Percentiles rank a stretch among this genome's conserved stretches.
Evolutionary conservation across 352 stramenopile species (phyloP).

Genomic region (Peronospora belbahrii): DNA sequence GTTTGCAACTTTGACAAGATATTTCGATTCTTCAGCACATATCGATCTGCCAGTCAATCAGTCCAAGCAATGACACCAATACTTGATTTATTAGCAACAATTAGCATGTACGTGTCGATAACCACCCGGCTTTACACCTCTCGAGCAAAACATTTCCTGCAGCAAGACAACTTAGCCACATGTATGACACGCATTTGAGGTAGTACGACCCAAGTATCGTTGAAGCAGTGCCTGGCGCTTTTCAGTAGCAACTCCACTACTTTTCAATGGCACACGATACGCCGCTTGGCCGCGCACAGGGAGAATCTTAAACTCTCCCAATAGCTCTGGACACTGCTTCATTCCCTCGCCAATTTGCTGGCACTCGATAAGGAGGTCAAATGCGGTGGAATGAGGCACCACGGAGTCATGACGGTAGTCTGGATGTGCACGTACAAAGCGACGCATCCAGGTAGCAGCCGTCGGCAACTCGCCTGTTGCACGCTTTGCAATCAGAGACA

Average conservation of each 20-base stretch:
- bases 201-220: slow-evolving; percentile 29
- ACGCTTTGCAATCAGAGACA: slow-evolving; percentile 91
- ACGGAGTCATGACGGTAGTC: slow-evolving; percentile 94
- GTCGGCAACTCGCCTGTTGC: slow-evolving; percentile 94
- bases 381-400: slow-evolving; percentile 72
- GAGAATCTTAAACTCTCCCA: slow-evolving; percentile 90
- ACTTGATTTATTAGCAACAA: no score
- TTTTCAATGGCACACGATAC: slow-evolving; percentile 92
- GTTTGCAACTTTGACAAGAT: no score
- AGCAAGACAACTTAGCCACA: slow-evolving; percentile 19
- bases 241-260: slow-evolving; percentile 60
- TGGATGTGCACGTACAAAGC: slow-evolving; percentile 91
- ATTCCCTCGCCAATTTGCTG: slow-evolving; percentile 93
- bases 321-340: slow-evolving; percentile 87
- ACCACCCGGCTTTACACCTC: neutral
- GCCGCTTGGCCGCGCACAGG: slow-evolving; percentile 85
- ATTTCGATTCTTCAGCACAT: no score
- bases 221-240: slow-evolving; percentile 67
- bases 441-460: slow-evolving; percentile 94
- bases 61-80: no score
- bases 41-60: no score
- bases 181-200: slow-evolving; percentile 16
- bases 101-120: neutral
- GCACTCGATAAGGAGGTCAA: slow-evolving; percentile 93
- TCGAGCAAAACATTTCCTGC: slow-evolving; percentile 1